Evolutionary conservation across 2,329 filamentous ascomycete species (phyloP), one percentile per base, ranked within the genome.

Genomic region (Aspergillus tamarii): DNA sequence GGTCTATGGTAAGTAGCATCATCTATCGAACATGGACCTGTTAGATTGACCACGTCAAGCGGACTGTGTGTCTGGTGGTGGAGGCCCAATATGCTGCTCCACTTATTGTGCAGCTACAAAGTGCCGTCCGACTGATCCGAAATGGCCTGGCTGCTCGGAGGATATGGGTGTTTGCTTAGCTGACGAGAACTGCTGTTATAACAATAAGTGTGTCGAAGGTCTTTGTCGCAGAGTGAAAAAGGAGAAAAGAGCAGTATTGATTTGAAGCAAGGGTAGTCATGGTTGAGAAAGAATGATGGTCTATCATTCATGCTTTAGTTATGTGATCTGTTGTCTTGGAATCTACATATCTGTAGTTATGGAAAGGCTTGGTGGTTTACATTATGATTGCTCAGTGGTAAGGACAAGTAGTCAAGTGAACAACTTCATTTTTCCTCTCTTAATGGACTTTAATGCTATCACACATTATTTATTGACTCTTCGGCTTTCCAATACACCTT

Each of bases 121-220:
- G 32, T 75, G 73, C 59, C 68, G 73, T 26, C 64, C 70, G 21
- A 75, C 73, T 1, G 72, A 75, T 59, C 39, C 63, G 3, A 58
- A 70, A n/a, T 74, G 72, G 72, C 72, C 73, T 0, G 52, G 39
- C 11, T 75, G 73, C 26, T 66, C 66, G 7, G 74, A 75, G 62
- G 72, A 74, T 60, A 59, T 66, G 45, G 70, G 69, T 11, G 64
- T 67, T 23, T 75, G 72, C 32, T 45, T 68, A n/a, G 57, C 48
- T 2, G 72, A 75, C 59, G 67, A 67, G 39, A 69, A 73, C 39
- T 75, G 73, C 52, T 76, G 74, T 34, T 74, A 76, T 63, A 66
- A 64, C 19, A 74, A 73, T 63, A 57, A 59, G 26, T 74, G 72
- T 65, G 61, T 71, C 3, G 58, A 66, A 4, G 73, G 72, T 1